Evolutionary conservation across 805 yeast genomes (phyloP), one percentile per base, ranked within the genome.

Genomic region (Metschnikowia anglica): DNA sequence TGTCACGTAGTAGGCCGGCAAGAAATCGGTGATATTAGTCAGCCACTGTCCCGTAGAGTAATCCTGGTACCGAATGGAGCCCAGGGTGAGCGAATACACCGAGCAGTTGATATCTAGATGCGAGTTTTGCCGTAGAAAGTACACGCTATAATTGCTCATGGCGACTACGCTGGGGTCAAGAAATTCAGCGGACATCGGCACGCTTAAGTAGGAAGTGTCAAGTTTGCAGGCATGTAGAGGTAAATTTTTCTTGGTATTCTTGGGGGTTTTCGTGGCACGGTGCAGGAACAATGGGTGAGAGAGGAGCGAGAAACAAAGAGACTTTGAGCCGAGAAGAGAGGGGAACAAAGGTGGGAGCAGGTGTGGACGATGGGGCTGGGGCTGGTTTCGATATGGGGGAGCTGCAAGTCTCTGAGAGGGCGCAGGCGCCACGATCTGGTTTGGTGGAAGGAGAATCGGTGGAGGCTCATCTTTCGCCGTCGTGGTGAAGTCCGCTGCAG

Each of bases 1-100:
- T 12, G 81, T 70, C 24, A 77, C 52, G 53, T 68, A 76, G 47
- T 70, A 68, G 1, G 73, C 73, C 2, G 80, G 76, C 12, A 55
- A 58, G 13, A 59, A 59, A n/a, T 24, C 23, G 15, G 50, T 33
- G 24, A 46, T 31, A 41, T 53, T 51, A 28, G 33, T 37, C 34
- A 44, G 40, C 49, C 48, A 48, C 32, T 2, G 3, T 37, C 51
- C 51, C 8, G 58, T 37, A 21, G 41, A 48, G 36, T 55, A 47
- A 43, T 58, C 56, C 29, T 53, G 52, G 33, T 57, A 52, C 30
- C 29, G n/a, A 21, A 70, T 39, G 13, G 35, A 24, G 2, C 76
- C 76, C 26, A 54, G 55, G 3, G 70, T 57, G 23, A 71, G 56
- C 30, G 67, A 56, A 48, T 68, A 71, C 17, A 70, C 64, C 31